phyloP scores from a whole-genome alignment of 208 protist genomes.

The Trypanosoma theileri region DNA sequence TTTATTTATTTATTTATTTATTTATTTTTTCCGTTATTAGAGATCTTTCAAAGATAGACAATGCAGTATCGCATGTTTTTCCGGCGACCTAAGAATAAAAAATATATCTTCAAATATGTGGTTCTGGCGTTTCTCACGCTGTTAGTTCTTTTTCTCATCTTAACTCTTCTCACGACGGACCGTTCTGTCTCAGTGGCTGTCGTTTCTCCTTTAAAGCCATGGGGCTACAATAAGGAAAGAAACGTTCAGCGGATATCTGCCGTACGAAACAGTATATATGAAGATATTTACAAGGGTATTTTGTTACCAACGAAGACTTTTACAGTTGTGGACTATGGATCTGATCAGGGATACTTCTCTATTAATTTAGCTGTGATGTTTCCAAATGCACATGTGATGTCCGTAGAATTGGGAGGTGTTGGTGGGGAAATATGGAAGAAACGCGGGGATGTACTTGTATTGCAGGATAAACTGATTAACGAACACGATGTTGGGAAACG shows the following conservation, averaged over 20 bases:
- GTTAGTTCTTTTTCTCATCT: background rate
- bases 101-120: background rate
- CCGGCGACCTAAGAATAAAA: background rate
- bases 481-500: background rate
- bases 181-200: background rate
- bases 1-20: no score
- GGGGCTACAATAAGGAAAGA: slow-evolving; percentile 25
- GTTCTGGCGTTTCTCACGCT: background rate
- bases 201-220: background rate
- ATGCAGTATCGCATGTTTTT: background rate
- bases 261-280: slow-evolving; percentile 2
- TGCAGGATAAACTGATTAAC: slow-evolving; percentile 25
- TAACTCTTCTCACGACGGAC: no score
- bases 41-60: background rate
- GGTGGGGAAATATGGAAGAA: slow-evolving; percentile 37
- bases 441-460: slow-evolving; percentile 24
- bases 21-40: background rate
- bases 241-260: slow-evolving; percentile 8
- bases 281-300: background rate
- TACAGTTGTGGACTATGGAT: slow-evolving; percentile 22
- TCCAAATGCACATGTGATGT: slow-evolving; percentile 22
- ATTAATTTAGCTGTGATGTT: slow-evolving; percentile 24
- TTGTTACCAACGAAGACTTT: background rate
- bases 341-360: slow-evolving; percentile 34
- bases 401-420: slow-evolving; percentile 29